Conservation (phyloP, 768 basidiomycete genomes). For the Trametes cubensis region DNA sequence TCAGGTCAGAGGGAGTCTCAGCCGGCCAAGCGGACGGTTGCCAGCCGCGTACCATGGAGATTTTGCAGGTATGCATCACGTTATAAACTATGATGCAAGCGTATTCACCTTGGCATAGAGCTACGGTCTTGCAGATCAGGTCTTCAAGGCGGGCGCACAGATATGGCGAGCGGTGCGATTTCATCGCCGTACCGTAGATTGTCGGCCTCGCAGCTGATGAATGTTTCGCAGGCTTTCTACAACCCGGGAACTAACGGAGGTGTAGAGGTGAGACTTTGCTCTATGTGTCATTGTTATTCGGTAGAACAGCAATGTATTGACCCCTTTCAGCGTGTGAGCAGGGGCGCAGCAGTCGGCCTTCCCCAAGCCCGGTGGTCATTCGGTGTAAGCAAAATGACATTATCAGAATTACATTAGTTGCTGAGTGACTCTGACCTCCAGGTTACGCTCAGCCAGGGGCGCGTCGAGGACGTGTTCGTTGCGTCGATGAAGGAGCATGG, state of each 20-base stretch:
- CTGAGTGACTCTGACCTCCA: constrained; percentile 24
- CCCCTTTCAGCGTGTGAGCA: constrained; percentile 43
- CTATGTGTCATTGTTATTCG: not conserved
- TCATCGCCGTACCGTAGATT: not conserved
- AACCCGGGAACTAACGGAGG: constrained; percentile 63
- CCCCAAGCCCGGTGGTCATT: constrained; percentile 72
- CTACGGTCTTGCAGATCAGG: constrained; percentile 70
- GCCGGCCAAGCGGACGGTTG: constrained; percentile 61
- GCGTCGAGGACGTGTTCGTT: constrained; percentile 60
- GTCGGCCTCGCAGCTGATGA: not conserved
- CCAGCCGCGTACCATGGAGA: constrained; percentile 56
- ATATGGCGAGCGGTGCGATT: constrained; percentile 66
- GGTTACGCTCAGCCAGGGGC: constrained; percentile 66
- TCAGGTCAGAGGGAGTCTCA: constrained; percentile 41
- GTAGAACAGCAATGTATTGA: not conserved
- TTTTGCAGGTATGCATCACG: constrained; percentile 44
- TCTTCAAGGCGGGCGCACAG: constrained; percentile 66
- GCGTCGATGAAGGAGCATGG: constrained; percentile 54
- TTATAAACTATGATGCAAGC: not conserved
- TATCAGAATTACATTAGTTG: not conserved
- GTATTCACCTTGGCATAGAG: constrained; percentile 47
- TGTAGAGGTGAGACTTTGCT: constrained; percentile 52
- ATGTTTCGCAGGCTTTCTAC: constrained; percentile 63
- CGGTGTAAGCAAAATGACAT: constrained; percentile 49
- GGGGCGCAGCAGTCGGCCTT: constrained; percentile 57